phyloP scores from a whole-genome alignment of 2,329 filamentous ascomycete species.

The Fusarium sp. region DNA sequence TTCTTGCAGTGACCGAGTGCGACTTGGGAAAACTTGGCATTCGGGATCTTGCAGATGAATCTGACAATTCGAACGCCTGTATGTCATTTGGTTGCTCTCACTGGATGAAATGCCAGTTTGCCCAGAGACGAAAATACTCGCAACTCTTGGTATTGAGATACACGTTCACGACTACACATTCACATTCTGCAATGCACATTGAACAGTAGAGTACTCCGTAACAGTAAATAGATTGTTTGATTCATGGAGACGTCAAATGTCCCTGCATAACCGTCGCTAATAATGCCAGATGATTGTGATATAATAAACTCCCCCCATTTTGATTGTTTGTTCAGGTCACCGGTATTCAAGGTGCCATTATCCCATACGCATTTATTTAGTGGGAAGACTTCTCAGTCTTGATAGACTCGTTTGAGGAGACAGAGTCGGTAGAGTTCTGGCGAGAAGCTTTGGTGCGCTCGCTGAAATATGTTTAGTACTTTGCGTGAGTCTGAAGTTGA shows the following conservation, averaged over 20 bases:
- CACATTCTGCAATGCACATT: background rate
- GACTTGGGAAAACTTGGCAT: conserved; percentile 21
- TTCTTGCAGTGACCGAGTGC: background rate
- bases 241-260: conserved; percentile 34
- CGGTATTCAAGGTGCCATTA: background rate
- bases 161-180: background rate
- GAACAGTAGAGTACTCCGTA: background rate
- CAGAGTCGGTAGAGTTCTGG: conserved; percentile 48
- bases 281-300: conserved; percentile 36
- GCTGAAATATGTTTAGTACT: conserved; percentile 40
- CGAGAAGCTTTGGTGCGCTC: conserved; percentile 52
- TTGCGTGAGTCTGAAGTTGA: background rate
- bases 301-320: conserved; percentile 29
- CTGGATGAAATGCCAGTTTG: conserved; percentile 5
- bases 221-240: conserved; percentile 25
- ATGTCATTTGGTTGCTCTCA: conserved; percentile 26
- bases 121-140: conserved; percentile 1
- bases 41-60: conserved; percentile 28
- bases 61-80: conserved; percentile 9
- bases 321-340: background rate
- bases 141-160: background rate
- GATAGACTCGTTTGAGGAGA: conserved; percentile 43
- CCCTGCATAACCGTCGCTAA: conserved; percentile 37
- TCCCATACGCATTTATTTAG: conserved; percentile 18
- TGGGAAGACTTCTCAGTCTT: conserved; percentile 36